Base-by-base conservation (phyloP, 306 rosid genomes). In the Clitoria ternatea region DNA sequence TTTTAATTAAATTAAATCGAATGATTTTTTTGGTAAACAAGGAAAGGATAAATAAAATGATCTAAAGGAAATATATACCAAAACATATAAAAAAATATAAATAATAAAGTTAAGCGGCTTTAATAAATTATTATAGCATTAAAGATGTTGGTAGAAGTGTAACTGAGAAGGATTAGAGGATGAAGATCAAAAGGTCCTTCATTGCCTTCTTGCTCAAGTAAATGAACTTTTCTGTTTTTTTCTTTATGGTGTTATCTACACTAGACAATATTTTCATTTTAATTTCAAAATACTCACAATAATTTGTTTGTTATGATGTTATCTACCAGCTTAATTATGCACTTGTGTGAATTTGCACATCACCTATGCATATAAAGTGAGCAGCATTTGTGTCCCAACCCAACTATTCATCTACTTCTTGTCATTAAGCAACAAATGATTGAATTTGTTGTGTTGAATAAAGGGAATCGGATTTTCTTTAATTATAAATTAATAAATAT, bases 201-300 rank as follows among this genome's bases (percentile, higher is more conserved):
- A n/a, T 82, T 80, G 88, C 86, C 79, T 85, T 90, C 30, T 88
- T 90, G 93, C 37, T 77, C 82, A 83, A 30, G 36, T 69, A 68
- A 54, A 27, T 45, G 30, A 35, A 79, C n/a, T 32, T n/a, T 12
- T 44, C 6, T 47, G n/a, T n/a, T n/a, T n/a, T n/a, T n/a, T n/a
- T n/a, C n/a, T n/a, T n/a, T n/a, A n/a, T n/a, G n/a, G n/a, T n/a
- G n/a, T n/a, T n/a, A n/a, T n/a, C n/a, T n/a, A n/a, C n/a, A n/a
- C n/a, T n/a, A n/a, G n/a, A n/a, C n/a, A n/a, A n/a, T n/a, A n/a
- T n/a, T n/a, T n/a, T n/a, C n/a, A n/a, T n/a, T n/a, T n/a, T n/a
- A n/a, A n/a, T n/a, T n/a, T n/a, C n/a, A n/a, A n/a, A n/a, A n/a
- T n/a, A n/a, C n/a, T n/a, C n/a, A n/a, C n/a, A n/a, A n/a, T n/a